Evolutionary conservation across 768 basidiomycete species (phyloP), one percentile per base, ranked within the genome.

Genomic region (Cystofilobasidium ferigula): DNA sequence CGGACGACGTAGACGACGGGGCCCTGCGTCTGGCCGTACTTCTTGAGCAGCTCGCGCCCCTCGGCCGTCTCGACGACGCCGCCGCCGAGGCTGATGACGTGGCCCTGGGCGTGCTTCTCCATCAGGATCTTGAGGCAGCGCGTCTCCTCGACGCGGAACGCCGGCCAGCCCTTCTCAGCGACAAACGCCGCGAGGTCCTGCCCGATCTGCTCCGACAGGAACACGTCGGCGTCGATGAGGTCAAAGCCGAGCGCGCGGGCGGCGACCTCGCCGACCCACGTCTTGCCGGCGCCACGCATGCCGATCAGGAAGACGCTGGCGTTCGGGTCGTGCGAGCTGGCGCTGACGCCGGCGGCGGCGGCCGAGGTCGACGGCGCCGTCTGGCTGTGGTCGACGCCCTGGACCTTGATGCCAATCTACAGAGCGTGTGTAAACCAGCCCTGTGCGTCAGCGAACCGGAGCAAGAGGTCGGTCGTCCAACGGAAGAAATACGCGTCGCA

Each of bases 271-370:
- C 93, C 90, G 66, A 97, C 82, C 76, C 85, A 86, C 1, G 88
- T 89, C 78, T 99, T 98, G 35, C 95, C 95, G 0, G 90, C 87
- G 14, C 95, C 95, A 22, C 94, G 87, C 95, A 99, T 98, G 32
- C 95, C 92, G 69, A 91, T 85, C 68, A 95, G 77, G 66, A 94
- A 76, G 69, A 92, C 82, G 56, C 75, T 76, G 10, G 74, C 74
- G 42, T 74, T 72, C 30, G 71, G 61, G 42, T 71, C 67, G 68
- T 69, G 70, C 30, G 48, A 32, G 30, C 48, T 36, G 5, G 59
- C 12, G 32, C 38, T 28, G 18, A 54, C 12, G 63, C 32, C 30
- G 13, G 56, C 51, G 10, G 69, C 63, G 34, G 64, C 61, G 13
- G 58, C 53, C 35, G 69, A 58, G 7, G 58, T 36, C 38, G 59